Base-by-base conservation (phyloP, 1,139 yeast species). In the Debaryomycetaceae sp. region DNA sequence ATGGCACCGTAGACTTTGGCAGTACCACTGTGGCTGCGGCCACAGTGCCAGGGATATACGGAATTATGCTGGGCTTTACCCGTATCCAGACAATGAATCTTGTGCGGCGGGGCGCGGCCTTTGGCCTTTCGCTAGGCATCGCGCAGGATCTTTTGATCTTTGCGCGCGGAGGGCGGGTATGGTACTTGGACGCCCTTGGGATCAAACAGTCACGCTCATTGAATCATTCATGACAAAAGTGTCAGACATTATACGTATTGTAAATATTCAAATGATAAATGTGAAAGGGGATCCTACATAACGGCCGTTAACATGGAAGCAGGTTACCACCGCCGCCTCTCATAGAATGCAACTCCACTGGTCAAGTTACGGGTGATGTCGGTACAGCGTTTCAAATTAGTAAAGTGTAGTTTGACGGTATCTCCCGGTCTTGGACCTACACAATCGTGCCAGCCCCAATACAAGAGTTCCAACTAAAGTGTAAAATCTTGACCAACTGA, bases 81-180 rank as follows among this genome's bases (percentile, higher is more conserved):
- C 40, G 53, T 20, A 55, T 61, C 10, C 85, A 74, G 39, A 55
- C 68, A 1, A 37, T 55, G 26, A 62, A 62, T 27, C 61, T 73
- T 29, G 57, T 76, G 27, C 50, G 56, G 23, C 66, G 68, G 32
- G 86, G 86, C 14, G 53, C 72, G 12, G 43, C 59, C 2, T 54
- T 78, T 36, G 93, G 92, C 0, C 39, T 72, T 4, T 47, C 59
- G 11, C 57, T 73, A 26, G 94, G 94, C 0, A 37, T 78, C 14
- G 51, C 72, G 3, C 86, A 81, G 45, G 94, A 82, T 49, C 50
- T 62, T 15, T 51, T 78, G 43, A 66, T 77, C 20, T 68, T 61
- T 45, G 40, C 57, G 5, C 58, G 80, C 38, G 81, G 82, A 5
- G 81, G 78, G 3, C 51, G 61, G 27, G 62, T 77, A 3, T 78